These are phyloP conservation scores for Bretschneidera sinensis DNA, from an alignment of 345 rosid species.

Conservation along the genomic window DNA sequence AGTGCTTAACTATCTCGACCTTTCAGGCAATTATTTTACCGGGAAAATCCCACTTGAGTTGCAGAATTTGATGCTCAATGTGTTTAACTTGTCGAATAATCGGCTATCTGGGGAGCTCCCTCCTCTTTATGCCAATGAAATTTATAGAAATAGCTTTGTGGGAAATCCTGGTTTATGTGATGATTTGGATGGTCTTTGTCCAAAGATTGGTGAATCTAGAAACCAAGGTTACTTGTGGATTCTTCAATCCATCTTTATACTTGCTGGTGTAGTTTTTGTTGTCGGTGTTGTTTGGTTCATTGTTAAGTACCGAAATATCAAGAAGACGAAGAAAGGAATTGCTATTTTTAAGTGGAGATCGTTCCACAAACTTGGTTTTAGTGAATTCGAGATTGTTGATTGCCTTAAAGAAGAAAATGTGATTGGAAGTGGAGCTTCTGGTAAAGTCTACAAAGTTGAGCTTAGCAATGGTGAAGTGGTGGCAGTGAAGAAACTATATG, in stretches of 20 bases:
- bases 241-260: conserved; percentile 47
- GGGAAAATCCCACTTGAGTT: conserved; percentile 63
- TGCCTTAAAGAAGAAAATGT: conserved; percentile 66
- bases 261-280: conserved; percentile 48
- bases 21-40: conserved; percentile 59
- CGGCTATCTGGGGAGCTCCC: conserved; percentile 65
- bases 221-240: conserved; percentile 49
- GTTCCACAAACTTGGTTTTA: conserved; percentile 78
- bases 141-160: conserved; percentile 47
- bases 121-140: conserved; percentile 46
- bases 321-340: conserved; percentile 32
- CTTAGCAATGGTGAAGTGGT: conserved; percentile 65
- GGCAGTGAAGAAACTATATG: conserved; percentile 75
- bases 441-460: conserved; percentile 75
- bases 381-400: conserved; percentile 52
- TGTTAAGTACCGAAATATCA: conserved; percentile 42
- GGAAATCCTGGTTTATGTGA: conserved; percentile 84
- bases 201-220: conserved; percentile 23
- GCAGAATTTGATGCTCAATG: conserved; percentile 77
- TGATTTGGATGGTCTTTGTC: conserved; percentile 57
- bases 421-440: conserved; percentile 80
- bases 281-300: conserved; percentile 61
- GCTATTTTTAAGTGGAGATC: conserved; percentile 69
- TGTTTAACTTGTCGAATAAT: conserved; percentile 72
- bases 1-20: conserved; percentile 86